Conservation (phyloP, 2,329 filamentous ascomycete genomes). For the Harringtonia lauricola region DNA sequence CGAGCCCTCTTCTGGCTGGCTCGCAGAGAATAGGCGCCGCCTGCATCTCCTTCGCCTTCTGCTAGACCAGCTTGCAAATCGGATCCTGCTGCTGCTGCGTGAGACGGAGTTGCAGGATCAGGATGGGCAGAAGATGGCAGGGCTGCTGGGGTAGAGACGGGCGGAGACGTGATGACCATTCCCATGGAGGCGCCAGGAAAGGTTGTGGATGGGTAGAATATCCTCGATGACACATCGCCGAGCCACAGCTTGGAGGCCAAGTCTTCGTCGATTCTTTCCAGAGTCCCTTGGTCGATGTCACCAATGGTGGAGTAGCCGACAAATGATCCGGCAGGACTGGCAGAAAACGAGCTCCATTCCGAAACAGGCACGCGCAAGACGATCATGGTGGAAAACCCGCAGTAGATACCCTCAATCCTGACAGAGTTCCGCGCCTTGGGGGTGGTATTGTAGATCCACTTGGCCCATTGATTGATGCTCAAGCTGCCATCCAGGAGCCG, state of each 20-base stretch:
- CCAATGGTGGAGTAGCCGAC: slow-evolving; percentile 11
- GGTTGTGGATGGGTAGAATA: no score
- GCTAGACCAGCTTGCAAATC: background rate
- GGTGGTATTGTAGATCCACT: slow-evolving; percentile 10
- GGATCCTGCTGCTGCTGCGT: background rate
- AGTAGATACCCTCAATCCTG: slow-evolving; percentile 9
- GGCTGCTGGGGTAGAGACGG: no score
- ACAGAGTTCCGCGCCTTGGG: slow-evolving; percentile 6
- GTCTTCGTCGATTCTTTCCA: slow-evolving; percentile 7
- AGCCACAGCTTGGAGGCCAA: slow-evolving; percentile 10
- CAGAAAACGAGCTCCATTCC: slow-evolving; percentile 8
- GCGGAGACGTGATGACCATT: no score
- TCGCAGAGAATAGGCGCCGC: background rate
- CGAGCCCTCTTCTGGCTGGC: slow-evolving; percentile 5
- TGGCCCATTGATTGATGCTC: slow-evolving; percentile 10
- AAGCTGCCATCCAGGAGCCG: slow-evolving; percentile 6
- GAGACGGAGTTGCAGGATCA: background rate
- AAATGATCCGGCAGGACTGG: slow-evolving; percentile 10
- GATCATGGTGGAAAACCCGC: slow-evolving; percentile 11
- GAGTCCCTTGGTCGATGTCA: background rate
- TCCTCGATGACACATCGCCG: background rate
- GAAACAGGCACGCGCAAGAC: slow-evolving; percentile 9
- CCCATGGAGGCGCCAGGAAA: no score
- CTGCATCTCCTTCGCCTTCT: no score
- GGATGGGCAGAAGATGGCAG: no score